phyloP scores from a whole-genome alignment of 2,329 filamentous ascomycete genomes.

The Gyromitra esculenta region DNA sequence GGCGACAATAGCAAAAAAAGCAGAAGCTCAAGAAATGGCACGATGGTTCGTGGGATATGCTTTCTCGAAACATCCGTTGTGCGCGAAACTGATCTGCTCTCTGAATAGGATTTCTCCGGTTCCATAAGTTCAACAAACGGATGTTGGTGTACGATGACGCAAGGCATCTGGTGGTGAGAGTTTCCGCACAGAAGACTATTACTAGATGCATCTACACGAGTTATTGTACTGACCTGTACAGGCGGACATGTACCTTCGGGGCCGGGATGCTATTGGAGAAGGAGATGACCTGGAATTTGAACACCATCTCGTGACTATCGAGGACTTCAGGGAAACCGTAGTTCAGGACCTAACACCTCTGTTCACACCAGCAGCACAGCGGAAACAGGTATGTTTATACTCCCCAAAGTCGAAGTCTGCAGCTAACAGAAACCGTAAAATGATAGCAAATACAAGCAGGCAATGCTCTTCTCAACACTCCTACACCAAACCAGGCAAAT shows the following conservation, averaged over 20 bases:
- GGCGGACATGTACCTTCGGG: constrained; percentile 57
- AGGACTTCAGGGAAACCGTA: constrained; percentile 56
- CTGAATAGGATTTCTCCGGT: constrained; percentile 55
- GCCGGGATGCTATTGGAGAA: constrained; percentile 53
- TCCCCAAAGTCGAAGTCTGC: neutral
- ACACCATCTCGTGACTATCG: constrained; percentile 56
- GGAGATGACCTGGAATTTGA: constrained; percentile 58
- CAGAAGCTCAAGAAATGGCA: constrained; percentile 58
- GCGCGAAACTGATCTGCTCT: neutral
- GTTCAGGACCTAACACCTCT: constrained; percentile 56
- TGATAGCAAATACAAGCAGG: constrained; percentile 33
- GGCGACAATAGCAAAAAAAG: constrained; percentile 55
- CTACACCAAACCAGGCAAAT: constrained; percentile 43
- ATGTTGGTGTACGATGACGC: constrained; percentile 57
- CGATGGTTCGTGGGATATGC: constrained; percentile 51
- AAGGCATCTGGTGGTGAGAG: constrained; percentile 55
- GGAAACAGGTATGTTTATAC: constrained; percentile 41
- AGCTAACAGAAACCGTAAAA: neutral
- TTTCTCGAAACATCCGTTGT: neutral
- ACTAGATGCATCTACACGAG: neutral
- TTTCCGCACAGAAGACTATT: constrained; percentile 5
- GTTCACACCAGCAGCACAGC: constrained; percentile 52
- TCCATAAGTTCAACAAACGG: constrained; percentile 57
- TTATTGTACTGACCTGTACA: constrained; percentile 28
- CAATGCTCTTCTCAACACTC: constrained; percentile 34